Evolutionary conservation across 495 filamentous ascomycete genomes (phyloP).

Genomic region (Penicillium malachiteum): DNA sequence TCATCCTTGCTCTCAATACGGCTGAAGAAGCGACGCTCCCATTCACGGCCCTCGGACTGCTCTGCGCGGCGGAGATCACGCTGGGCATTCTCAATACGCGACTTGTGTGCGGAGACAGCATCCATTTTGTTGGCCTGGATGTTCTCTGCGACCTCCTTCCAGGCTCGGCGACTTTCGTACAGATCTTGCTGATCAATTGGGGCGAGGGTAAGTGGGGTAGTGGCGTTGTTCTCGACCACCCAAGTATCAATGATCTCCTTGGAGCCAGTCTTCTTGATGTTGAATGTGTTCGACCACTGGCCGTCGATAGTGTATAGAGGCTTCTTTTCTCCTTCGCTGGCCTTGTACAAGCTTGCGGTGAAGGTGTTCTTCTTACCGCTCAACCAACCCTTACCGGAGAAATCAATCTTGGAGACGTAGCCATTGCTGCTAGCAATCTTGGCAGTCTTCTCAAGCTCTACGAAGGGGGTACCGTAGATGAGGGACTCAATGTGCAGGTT

Average conservation of each 20-base stretch:
- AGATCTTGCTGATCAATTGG: conserved; percentile 80
- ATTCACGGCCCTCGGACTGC: conserved; percentile 71
- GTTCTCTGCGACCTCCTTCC: conserved; percentile 77
- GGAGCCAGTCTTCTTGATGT: conserved; percentile 67
- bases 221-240: conserved; percentile 59
- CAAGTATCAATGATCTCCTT: conserved; percentile 72
- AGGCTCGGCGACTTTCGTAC: conserved; percentile 84
- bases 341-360: conserved; percentile 71
- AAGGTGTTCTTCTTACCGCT: conserved; percentile 95
- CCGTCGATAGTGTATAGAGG: conserved; percentile 83
- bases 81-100: conserved; percentile 88
- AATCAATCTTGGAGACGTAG: conserved; percentile 90
- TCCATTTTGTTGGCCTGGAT: conserved; percentile 85
- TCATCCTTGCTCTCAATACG: conserved; percentile 52
- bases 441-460: conserved; percentile 80
- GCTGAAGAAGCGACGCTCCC: conserved; percentile 84
- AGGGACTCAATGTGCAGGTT: conserved; percentile 91
- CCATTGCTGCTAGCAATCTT: conserved; percentile 84
- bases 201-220: conserved; percentile 67
- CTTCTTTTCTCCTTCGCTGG: conserved; percentile 71
- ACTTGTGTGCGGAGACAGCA: conserved; percentile 71
- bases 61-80: conserved; percentile 80
- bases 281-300: conserved; percentile 86
- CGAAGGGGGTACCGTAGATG: conserved; percentile 85
- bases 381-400: conserved; percentile 88